phyloP scores from a whole-genome alignment of 345 rosid genomes.

The Nephelium lappaceum region DNA sequence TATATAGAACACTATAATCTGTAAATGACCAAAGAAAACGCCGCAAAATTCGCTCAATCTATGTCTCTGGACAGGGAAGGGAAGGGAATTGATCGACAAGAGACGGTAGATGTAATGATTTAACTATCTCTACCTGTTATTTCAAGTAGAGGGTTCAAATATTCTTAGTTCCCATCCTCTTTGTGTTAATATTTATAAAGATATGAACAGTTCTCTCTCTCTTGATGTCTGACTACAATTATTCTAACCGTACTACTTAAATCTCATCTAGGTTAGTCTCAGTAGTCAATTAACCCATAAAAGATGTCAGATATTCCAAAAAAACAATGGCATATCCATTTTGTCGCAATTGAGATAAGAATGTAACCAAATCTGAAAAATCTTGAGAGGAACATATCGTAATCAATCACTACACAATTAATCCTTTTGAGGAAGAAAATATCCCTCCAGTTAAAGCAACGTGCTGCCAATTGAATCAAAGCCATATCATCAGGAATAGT shows the following conservation, averaged over 20 bases:
- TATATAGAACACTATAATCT: neutral
- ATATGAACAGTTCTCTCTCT: too few relatives aligned
- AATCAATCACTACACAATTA: neutral
- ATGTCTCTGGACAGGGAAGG: too few relatives aligned
- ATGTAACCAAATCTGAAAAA: neutral
- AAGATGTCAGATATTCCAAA: neutral
- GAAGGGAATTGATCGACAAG: too few relatives aligned
- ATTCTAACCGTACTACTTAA: too few relatives aligned
- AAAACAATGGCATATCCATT: neutral
- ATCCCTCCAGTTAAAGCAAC: neutral
- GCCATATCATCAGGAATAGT: constrained; percentile 4
- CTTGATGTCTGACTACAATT: too few relatives aligned
- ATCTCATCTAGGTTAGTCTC: too few relatives aligned
- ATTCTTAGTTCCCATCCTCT: too few relatives aligned
- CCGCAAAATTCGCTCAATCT: neutral
- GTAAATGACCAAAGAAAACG: neutral
- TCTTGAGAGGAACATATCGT: neutral
- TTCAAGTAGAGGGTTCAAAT: too few relatives aligned
- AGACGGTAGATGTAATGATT: too few relatives aligned
- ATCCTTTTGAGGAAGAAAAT: neutral
- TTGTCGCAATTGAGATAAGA: neutral
- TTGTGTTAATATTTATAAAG: too few relatives aligned
- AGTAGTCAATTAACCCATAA: too few relatives aligned
- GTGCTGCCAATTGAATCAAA: neutral
- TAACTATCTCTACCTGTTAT: too few relatives aligned